These are phyloP conservation scores for Xylaria sp. DNA, from an alignment of 2,329 filamentous ascomycete species.

Conservation along the genomic window DNA sequence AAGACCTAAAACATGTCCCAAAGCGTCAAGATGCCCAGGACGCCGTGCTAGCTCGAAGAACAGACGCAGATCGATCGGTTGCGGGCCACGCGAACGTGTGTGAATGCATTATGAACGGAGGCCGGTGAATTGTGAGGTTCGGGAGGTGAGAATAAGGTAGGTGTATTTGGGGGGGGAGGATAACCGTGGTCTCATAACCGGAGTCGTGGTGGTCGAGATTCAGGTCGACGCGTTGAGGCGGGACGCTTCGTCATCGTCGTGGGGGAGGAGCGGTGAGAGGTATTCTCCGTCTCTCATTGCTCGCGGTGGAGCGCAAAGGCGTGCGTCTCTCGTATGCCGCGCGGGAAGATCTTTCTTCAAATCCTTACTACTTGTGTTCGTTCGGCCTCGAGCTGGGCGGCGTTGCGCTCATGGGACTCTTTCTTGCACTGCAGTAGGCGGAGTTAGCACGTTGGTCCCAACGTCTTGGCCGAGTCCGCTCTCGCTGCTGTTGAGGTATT, in stretches of 20 bases:
- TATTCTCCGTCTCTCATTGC: no score
- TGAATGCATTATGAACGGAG: not conserved
- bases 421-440: slow-evolving; percentile 75
- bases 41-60: slow-evolving; percentile 30
- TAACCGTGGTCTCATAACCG: not conserved
- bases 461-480: slow-evolving; percentile 31
- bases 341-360: no score
- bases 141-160: not conserved
- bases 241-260: not conserved
- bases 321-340: slow-evolving; percentile 67
- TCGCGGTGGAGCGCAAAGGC: no score
- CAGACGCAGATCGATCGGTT: slow-evolving; percentile 8
- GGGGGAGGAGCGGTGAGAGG: not conserved
- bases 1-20: slow-evolving; percentile 14
- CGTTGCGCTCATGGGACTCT: slow-evolving; percentile 92
- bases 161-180: not conserved
- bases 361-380: slow-evolving; percentile 93
- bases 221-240: not conserved
- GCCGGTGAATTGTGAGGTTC: not conserved
- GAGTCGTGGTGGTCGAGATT: slow-evolving; percentile 1
- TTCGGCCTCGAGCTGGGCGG: slow-evolving; percentile 88
- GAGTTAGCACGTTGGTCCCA: slow-evolving; percentile 40
- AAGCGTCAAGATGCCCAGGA: slow-evolving; percentile 25
- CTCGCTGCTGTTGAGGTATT: slow-evolving; percentile 38
- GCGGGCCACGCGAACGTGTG: not conserved